Percentiles rank a stretch among this genome's conserved stretches.
Evolutionary conservation across 257 asterid genomes (phyloP).

Genomic region (Verbena officinalis): DNA sequence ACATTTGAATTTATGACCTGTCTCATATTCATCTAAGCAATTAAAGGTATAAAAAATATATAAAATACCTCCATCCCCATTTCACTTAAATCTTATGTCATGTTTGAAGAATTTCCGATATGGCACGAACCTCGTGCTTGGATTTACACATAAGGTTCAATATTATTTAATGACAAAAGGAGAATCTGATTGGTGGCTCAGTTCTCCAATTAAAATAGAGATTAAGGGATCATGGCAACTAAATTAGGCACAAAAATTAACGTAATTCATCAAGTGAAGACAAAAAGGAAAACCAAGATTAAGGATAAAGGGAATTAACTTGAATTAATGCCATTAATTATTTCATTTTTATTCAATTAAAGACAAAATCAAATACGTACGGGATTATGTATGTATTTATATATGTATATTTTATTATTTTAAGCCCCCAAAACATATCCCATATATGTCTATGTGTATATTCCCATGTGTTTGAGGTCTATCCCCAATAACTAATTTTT

Average conservation of each 20-base stretch:
- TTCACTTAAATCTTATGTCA: too few species aligned
- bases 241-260: neutral
- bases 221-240: constrained; percentile 5
- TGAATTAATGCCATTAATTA: constrained; percentile 13
- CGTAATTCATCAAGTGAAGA: constrained; percentile 3
- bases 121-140: neutral
- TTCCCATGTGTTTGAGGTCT: constrained; percentile 29
- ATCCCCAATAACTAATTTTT: constrained; percentile 25
- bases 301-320: constrained; percentile 24
- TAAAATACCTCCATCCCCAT: neutral
- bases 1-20: neutral
- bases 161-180: neutral
- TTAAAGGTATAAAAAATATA: neutral
- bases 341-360: constrained; percentile 9
- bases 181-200: constrained; percentile 18
- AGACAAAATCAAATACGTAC: constrained; percentile 25
- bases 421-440: constrained; percentile 9
- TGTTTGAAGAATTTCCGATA: too few species aligned
- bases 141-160: neutral
- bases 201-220: constrained; percentile 1
- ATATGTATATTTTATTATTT: too few species aligned
- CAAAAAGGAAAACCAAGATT: constrained; percentile 17
- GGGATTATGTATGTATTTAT: constrained; percentile 21
- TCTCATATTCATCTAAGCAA: neutral
- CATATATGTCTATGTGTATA: constrained; percentile 16